These are phyloP conservation scores for Olyra latifolia DNA, from an alignment of 176 grass and related monocot genomes.

Conservation along the genomic window DNA sequence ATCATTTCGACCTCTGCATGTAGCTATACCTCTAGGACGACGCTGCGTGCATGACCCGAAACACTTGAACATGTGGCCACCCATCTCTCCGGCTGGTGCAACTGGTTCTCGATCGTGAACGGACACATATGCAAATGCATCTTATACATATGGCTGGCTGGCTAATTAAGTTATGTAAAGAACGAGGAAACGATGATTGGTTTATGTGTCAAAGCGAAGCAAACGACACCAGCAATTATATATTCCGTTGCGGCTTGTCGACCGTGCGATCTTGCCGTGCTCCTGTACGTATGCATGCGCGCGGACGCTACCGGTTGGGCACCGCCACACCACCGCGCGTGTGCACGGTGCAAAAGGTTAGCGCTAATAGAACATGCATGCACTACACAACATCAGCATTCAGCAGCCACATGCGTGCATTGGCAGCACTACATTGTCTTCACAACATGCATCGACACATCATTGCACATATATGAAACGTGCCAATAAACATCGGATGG, in stretches of 20 bases:
- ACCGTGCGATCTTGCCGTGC: slow-evolving; percentile 20
- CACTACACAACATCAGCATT: no score
- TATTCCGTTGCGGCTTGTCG: neutral
- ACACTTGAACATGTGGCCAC: neutral
- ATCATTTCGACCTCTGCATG: no score
- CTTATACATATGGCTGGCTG: neutral
- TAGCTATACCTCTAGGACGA: neutral
- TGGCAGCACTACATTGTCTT: no score
- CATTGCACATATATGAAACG: no score
- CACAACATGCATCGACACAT: no score
- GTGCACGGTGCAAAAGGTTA: no score
- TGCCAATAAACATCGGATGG: no score
- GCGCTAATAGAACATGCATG: no score
- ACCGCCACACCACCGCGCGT: neutral
- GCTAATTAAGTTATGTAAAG: neutral
- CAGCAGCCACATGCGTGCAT: no score
- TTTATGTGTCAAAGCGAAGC: slow-evolving; percentile 38
- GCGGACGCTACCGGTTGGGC: slow-evolving; percentile 28
- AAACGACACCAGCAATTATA: neutral
- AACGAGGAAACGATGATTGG: neutral
- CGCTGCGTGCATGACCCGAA: neutral
- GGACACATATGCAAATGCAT: neutral
- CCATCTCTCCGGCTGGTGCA: neutral
- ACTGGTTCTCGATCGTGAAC: neutral
- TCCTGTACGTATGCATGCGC: slow-evolving; percentile 26